These are phyloP conservation scores for Tricholoma terreum DNA, from an alignment of 768 basidiomycete species.

Conservation along the genomic window DNA sequence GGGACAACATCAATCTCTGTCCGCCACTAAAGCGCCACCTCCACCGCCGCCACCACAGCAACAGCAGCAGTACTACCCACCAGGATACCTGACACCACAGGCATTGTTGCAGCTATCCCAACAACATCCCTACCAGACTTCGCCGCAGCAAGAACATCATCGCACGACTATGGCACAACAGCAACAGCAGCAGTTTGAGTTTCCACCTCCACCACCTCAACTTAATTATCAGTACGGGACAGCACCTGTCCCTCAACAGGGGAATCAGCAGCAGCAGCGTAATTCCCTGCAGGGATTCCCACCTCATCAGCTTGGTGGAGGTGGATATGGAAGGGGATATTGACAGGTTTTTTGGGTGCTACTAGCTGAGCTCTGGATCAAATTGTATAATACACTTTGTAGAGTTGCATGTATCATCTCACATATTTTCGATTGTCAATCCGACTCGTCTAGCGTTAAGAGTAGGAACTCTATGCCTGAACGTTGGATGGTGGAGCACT, in stretches of 20 bases:
- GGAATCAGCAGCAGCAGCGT: constrained; percentile 17
- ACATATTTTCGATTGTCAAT: neutral
- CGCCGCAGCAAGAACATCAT: constrained; percentile 11
- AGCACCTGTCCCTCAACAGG: constrained; percentile 16
- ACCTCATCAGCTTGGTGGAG: neutral
- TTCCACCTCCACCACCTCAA: constrained; percentile 20
- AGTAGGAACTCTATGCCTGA: too few relatives aligned
- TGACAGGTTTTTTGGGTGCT: neutral
- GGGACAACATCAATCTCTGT: neutral
- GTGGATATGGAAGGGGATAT: constrained; percentile 1
- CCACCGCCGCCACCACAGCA: constrained; percentile 9
- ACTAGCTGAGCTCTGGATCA: neutral
- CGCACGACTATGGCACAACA: constrained; percentile 3
- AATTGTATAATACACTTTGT: neutral
- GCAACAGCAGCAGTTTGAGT: constrained; percentile 10
- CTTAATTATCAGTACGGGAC: constrained; percentile 9
- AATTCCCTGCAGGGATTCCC: neutral
- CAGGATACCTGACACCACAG: neutral
- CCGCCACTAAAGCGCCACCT: neutral
- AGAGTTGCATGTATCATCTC: neutral
- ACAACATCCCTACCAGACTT: constrained; percentile 7
- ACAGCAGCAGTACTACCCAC: constrained; percentile 1
- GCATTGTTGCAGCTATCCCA: constrained; percentile 3
- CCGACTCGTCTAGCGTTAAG: neutral
- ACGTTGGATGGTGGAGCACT: too few relatives aligned